Conservation (phyloP, 306 rosid species). For the Rosa rugosa region DNA sequence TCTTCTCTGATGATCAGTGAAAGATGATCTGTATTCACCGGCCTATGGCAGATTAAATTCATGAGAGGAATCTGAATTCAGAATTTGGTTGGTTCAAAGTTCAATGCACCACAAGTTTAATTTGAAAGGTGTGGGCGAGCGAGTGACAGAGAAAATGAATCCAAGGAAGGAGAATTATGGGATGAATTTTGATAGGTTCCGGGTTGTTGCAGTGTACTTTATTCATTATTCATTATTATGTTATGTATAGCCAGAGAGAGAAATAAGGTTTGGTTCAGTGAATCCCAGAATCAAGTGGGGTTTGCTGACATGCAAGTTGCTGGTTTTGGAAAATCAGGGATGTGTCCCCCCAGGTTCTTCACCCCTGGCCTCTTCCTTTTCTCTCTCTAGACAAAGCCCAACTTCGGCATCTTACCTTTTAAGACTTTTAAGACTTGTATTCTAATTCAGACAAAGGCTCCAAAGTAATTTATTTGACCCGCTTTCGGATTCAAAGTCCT, state of each 20-base stretch:
- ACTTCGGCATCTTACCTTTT: conserved; percentile 1
- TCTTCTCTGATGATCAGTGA: neutral
- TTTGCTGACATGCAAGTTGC: conserved; percentile 35
- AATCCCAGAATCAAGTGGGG: conserved; percentile 43
- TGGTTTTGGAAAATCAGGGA: conserved; percentile 36
- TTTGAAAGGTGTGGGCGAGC: neutral
- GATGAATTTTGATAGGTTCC: conserved; percentile 23
- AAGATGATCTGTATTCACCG: neutral
- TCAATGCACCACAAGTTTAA: neutral
- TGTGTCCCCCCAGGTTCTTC: conserved; percentile 49
- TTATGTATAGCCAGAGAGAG: neutral
- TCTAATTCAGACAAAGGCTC: neutral
- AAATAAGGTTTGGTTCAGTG: conserved; percentile 38
- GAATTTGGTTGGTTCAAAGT: neutral
- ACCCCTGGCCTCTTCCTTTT: conserved; percentile 33
- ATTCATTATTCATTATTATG: neutral
- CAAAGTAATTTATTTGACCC: neutral
- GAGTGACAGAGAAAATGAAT: neutral
- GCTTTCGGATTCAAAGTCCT: neutral
- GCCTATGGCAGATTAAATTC: neutral
- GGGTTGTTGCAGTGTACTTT: conserved; percentile 21
- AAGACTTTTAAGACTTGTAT: neutral
- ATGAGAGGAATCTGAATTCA: neutral
- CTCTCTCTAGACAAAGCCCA: conserved; percentile 6
- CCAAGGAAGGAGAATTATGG: neutral